Percentiles rank a stretch among this genome's conserved stretches.
phyloP scores from a whole-genome alignment of 129 eudicot species.

The Arctium lappa region DNA sequence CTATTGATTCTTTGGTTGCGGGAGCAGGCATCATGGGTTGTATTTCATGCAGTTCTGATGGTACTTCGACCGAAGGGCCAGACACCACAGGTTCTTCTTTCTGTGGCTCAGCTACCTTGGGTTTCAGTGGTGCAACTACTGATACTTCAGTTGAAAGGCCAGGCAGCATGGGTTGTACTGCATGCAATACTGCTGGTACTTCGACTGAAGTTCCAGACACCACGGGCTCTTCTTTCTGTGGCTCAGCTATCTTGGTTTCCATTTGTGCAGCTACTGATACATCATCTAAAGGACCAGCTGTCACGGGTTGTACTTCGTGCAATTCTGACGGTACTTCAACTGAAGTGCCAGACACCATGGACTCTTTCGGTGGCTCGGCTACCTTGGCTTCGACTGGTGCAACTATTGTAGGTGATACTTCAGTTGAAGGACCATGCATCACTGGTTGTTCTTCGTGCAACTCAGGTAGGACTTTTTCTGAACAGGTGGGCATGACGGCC shows the following conservation, averaged over 20 bases:
- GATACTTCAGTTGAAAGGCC: not conserved
- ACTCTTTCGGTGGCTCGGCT: not conserved
- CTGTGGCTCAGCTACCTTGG: not conserved
- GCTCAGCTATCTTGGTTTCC: not conserved
- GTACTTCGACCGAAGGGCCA: conserved; percentile 7
- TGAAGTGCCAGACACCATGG: not conserved
- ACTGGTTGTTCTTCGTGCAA: not conserved
- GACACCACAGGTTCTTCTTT: conserved; percentile 13
- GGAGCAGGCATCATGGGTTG: not conserved
- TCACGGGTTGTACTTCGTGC: conserved; percentile 28
- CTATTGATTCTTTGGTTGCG: not conserved
- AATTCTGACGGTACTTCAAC: conserved; percentile 14
- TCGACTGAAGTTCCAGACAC: not conserved
- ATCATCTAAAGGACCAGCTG: not conserved
- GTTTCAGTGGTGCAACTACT: not conserved
- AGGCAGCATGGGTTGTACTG: not conserved
- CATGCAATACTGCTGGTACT: not conserved
- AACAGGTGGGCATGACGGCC: not conserved
- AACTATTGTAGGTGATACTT: not conserved
- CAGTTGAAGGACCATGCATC: not conserved
- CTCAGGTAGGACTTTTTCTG: not conserved
- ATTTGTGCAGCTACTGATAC: not conserved
- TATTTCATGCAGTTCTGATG: not conserved
- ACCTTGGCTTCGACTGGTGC: not conserved
- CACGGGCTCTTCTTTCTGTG: not conserved